phyloP scores from a whole-genome alignment of 176 grass and related monocot genomes.

The barley (Hordeum vulgare) region DNA sequence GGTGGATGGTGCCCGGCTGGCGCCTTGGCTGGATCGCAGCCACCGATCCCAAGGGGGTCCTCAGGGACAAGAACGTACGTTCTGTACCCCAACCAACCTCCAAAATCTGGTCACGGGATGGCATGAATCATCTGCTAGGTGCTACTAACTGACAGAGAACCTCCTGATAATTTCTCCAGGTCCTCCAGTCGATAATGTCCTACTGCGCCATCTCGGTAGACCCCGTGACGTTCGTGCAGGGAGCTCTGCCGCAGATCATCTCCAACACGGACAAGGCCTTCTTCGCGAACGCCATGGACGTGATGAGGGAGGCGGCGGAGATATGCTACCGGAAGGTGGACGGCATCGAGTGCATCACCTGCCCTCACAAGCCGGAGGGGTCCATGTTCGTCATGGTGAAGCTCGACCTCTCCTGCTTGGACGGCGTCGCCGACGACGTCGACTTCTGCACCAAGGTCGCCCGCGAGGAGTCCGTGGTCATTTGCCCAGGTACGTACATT shows the following conservation, averaged over 20 bases:
- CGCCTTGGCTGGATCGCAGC: slow-evolving; percentile 70
- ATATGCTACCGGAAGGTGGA: slow-evolving; percentile 49
- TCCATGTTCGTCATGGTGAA: slow-evolving; percentile 87
- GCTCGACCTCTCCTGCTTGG: slow-evolving; percentile 37
- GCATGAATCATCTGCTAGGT: too few species aligned
- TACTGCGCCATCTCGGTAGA: slow-evolving; percentile 56
- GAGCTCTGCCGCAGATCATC: slow-evolving; percentile 53
- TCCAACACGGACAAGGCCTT: slow-evolving; percentile 59
- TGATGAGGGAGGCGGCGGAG: slow-evolving; percentile 38
- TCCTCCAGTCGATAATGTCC: slow-evolving; percentile 32
- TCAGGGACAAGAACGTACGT: slow-evolving; percentile 53
- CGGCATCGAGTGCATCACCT: slow-evolving; percentile 50
- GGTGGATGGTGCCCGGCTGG: slow-evolving; percentile 86
- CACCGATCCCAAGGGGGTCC: slow-evolving; percentile 54
- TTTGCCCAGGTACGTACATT: slow-evolving; percentile 40
- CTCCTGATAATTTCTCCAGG: background rate
- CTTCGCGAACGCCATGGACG: slow-evolving; percentile 37
- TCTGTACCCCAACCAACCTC: background rate
- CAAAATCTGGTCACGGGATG: background rate
- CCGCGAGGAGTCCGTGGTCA: slow-evolving; percentile 51
- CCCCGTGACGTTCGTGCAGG: slow-evolving; percentile 70
- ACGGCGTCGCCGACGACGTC: slow-evolving; percentile 49
- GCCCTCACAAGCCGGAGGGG: slow-evolving; percentile 65
- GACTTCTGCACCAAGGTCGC: slow-evolving; percentile 68
- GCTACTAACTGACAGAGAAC: background rate